Evolutionary conservation across 495 filamentous ascomycete genomes (phyloP), one percentile per base, ranked within the genome.

Genomic region (Barbatosphaeria neglecta): DNA sequence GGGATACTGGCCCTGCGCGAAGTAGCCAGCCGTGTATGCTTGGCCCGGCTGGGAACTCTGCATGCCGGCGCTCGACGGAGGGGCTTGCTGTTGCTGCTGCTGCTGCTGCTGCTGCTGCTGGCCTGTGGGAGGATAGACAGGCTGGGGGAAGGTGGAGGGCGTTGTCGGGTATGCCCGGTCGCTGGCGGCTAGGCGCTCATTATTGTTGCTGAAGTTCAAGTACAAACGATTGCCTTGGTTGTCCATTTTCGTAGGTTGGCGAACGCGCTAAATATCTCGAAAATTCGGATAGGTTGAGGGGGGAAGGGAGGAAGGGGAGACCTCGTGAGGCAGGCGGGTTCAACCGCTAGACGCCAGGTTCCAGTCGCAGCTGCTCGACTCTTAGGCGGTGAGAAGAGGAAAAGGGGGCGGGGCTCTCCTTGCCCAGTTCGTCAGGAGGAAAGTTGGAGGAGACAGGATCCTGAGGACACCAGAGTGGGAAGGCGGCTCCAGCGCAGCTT

Each of bases 141-240:
- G 88, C 65, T 96, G 89, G 10, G 90, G 90, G 56, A 96, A 96
- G 42, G 90, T 92, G 50, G 89, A 95, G 45, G 92, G 90, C 16
- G 92, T 98, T 40, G 92, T 95, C 58, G 92, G 93, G 77, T 90
- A 98, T 48, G 84, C 80, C 65, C 86, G 86, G 63, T 81, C 84
- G 64, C 78, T 78, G 46, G 77, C 65, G 43, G 76, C 70, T 37
- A 81, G 77, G 56, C 80, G 78, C 54, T 77, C 76, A 54, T 81
- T 80, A 58, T 81, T 80, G 54, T 67, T 79, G 51, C 67, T 70
- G 59, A 87, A 84, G 64, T 88, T 89, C 51, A 88, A 71, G 57
- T 81, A 79, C 46, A 85, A 72, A 45, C 82, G 81, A 53, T 78
- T 76, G 49, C 69, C 73, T 59, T 79, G 67, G 49, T 69, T 66